Evolutionary conservation across 129 eudicot species (phyloP), one percentile per base, ranked within the genome.

Genomic region (Tagetes patula): DNA sequence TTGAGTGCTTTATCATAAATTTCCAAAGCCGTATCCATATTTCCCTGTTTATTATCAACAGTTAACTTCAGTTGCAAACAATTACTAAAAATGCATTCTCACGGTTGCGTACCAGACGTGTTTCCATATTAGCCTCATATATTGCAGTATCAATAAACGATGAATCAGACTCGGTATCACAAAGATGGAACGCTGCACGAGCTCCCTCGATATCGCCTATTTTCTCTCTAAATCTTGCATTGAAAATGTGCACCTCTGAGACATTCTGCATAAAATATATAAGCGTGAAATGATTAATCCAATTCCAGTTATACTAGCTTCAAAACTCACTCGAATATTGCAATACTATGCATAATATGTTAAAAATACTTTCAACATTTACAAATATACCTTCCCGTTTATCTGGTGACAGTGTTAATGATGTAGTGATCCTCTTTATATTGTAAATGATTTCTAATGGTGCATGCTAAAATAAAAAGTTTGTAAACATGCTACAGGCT

Each of bases 111-210:
- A 93, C 98, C 92, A 85, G 74, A 38, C 96, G 96, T 71, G 85
- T 93, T 79, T 93, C 92, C 92, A 89, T 82, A 75, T 93, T 93
- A 56, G 98, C 98, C 80, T 72, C 83, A 59, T 78, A 73, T 60
- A 79, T 77, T 72, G 86, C 80, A 33, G 64, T 71, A 65, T 81
- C 85, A 75, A 87, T 66, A 67, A 87, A 83, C 71, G 67, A 67
- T 31, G 84, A 81, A 69, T 75, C 86, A 58, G 78, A 80, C 52
- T 82, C 85, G 33, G 72, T 52, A 63, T 77, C 80, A 82, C 74
- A 69, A 31, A 38, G 83, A 67, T 75, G 81, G 72, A 85, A 79
- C 39, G 91, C 96, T 73, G 88, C 86, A 77, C 94, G 92, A 48
- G 92, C 98, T 55, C 92, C 96, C 64, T 72, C 53, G 10, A 72